Conservation (phyloP, 345 rosid genomes). For the Gossypium mustelinum region DNA sequence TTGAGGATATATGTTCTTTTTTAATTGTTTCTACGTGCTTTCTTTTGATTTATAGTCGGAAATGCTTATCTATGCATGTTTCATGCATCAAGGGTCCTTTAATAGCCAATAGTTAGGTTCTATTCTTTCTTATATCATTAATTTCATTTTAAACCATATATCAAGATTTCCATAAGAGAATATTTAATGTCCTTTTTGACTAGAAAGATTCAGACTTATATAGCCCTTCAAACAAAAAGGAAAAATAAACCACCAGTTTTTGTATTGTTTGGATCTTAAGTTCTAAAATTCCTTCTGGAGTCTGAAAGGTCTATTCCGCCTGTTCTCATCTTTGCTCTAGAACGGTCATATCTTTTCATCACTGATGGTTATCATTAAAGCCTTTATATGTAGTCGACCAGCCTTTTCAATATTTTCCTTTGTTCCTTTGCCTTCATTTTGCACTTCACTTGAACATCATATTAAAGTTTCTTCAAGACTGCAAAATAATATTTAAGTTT, state of each 20-base stretch:
- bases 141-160: not conserved
- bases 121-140: not conserved
- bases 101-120: not conserved
- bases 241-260: not conserved
- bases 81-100: not conserved
- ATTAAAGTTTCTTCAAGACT: not conserved
- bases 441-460: not conserved
- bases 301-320: not conserved
- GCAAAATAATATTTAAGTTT: not conserved
- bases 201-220: not conserved
- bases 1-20: not conserved
- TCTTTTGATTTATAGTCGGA: not conserved
- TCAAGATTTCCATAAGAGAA: not conserved
- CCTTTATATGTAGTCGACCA: not conserved
- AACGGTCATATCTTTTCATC: not conserved
- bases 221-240: not conserved
- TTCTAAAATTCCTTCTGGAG: not conserved
- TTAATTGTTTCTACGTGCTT: not conserved
- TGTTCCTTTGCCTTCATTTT: not conserved
- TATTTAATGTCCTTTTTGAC: not conserved
- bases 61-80: slow-evolving; percentile 1
- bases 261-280: not conserved
- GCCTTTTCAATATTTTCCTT: slow-evolving; percentile 4
- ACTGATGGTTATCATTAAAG: not conserved
- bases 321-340: not conserved